Evolutionary conservation across 306 rosid species (phyloP).

Genomic region (Cicer yamashitae): DNA sequence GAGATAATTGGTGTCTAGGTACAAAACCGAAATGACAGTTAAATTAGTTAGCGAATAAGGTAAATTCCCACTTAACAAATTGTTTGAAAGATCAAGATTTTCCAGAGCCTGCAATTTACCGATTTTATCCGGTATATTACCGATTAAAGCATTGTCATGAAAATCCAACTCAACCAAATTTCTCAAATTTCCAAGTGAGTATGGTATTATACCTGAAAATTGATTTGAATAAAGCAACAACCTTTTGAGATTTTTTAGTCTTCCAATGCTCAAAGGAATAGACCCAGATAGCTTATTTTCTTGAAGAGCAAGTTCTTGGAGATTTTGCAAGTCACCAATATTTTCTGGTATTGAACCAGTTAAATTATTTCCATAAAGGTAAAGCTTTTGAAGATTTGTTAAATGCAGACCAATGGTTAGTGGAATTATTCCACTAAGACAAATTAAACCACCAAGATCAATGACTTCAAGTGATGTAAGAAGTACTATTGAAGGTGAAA

Average conservation of each 20-base stretch:
- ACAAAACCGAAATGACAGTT: conserved; percentile 56
- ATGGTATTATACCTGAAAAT: conserved; percentile 57
- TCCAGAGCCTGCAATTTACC: conserved; percentile 57
- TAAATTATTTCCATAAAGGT: conserved; percentile 65
- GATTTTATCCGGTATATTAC: conserved; percentile 52
- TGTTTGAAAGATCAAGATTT: conserved; percentile 68
- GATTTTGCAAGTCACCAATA: conserved; percentile 63
- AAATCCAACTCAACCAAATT: conserved; percentile 56
- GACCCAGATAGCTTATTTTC: conserved; percentile 63
- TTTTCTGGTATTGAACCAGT: conserved; percentile 70
- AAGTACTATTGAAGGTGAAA: conserved; percentile 64
- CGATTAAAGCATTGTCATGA: conserved; percentile 54
- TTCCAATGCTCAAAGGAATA: conserved; percentile 63
- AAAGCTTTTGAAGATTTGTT: conserved; percentile 58
- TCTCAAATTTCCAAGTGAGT: conserved; percentile 56
- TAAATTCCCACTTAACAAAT: conserved; percentile 42
- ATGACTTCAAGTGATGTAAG: conserved; percentile 63
- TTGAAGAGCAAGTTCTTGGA: conserved; percentile 59
- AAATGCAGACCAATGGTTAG: conserved; percentile 53
- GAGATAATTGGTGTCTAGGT: conserved; percentile 39
- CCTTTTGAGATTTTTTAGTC: conserved; percentile 47
- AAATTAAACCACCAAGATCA: conserved; percentile 63
- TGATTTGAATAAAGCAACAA: conserved; percentile 55
- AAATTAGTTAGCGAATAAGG: conserved; percentile 54
- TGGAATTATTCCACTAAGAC: conserved; percentile 69